Conservation (phyloP, 2,329 filamentous ascomycete genomes). For the Cladophialophora exuberans region DNA sequence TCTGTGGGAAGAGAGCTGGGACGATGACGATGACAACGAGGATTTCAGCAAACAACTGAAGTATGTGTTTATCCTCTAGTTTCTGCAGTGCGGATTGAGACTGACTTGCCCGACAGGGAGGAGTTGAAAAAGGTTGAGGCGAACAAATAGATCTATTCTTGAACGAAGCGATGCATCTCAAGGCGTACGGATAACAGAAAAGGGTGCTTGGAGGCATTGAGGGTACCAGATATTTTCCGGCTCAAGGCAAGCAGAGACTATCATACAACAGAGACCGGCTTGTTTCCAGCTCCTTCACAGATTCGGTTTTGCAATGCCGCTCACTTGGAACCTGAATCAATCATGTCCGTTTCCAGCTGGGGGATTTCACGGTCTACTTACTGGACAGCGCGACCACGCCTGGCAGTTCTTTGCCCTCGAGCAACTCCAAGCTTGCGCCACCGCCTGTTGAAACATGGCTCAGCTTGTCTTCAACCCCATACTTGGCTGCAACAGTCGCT, state of each 20-base stretch:
- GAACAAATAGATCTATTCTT: slow-evolving; percentile 36
- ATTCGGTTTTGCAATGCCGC: slow-evolving; percentile 20
- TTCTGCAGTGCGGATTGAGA: not conserved
- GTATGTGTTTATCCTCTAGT: slow-evolving; percentile 57
- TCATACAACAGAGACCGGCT: slow-evolving; percentile 17
- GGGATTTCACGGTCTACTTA: slow-evolving; percentile 54
- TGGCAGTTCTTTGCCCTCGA: slow-evolving; percentile 97
- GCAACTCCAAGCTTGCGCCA: slow-evolving; percentile 90
- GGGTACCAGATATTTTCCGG: slow-evolving; percentile 14
- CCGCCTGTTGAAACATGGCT: slow-evolving; percentile 98
- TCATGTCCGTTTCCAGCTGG: slow-evolving; percentile 10
- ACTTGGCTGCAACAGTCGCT: slow-evolving; percentile 96
- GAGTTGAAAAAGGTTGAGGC: slow-evolving; percentile 91
- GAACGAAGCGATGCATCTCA: slow-evolving; percentile 17
- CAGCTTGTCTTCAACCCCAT: slow-evolving; percentile 91
- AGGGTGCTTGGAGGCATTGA: slow-evolving; percentile 8
- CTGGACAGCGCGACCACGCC: slow-evolving; percentile 89
- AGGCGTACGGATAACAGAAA: slow-evolving; percentile 21
- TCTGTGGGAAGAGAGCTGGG: slow-evolving; percentile 99
- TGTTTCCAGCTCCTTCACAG: slow-evolving; percentile 14
- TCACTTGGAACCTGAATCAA: slow-evolving; percentile 15
- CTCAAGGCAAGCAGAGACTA: slow-evolving; percentile 15
- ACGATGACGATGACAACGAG: slow-evolving; percentile 95
- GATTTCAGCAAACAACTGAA: slow-evolving; percentile 95
- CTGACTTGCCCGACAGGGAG: slow-evolving; percentile 51